These are phyloP conservation scores for Cadophora sp. DNA, from an alignment of 2,329 filamentous ascomycete species.

Conservation along the genomic window DNA sequence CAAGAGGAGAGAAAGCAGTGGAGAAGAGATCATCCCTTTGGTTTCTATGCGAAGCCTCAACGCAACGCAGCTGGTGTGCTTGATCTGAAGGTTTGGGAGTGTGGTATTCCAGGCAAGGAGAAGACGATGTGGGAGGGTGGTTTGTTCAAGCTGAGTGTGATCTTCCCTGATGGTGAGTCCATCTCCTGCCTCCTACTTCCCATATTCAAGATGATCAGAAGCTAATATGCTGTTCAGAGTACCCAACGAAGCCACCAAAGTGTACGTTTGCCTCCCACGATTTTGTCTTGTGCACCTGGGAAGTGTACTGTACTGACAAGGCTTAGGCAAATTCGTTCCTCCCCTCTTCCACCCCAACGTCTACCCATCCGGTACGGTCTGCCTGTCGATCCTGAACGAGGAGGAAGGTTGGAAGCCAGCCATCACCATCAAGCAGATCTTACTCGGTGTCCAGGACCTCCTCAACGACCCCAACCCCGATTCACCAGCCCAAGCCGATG, in stretches of 20 bases:
- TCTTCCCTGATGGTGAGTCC: conserved; percentile 86
- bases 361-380: conserved; percentile 97
- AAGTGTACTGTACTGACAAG: conserved; percentile 31
- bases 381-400: conserved; percentile 95
- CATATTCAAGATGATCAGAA: not conserved
- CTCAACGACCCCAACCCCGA: conserved; percentile 97
- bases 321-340: conserved; percentile 89
- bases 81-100: conserved; percentile 96
- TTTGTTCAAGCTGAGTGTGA: conserved; percentile 91
- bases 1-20: conserved; percentile 95
- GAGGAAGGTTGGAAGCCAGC: conserved; percentile 99
- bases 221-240: conserved; percentile 66
- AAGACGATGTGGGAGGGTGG: conserved; percentile 99
- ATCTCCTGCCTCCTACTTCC: not conserved
- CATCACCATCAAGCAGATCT: conserved; percentile 97
- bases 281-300: conserved; percentile 4
- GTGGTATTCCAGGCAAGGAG: conserved; percentile 92
- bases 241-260: conserved; percentile 98
- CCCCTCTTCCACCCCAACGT: conserved; percentile 98
- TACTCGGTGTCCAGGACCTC: conserved; percentile 93
- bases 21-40: conserved; percentile 96
- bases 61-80: conserved; percentile 81
- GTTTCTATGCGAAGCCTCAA: conserved; percentile 90
- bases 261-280: conserved; percentile 65
- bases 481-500: conserved; percentile 94